Evolutionary conservation across 805 yeast species (phyloP).

Genomic region (Ogataea methanolica): DNA sequence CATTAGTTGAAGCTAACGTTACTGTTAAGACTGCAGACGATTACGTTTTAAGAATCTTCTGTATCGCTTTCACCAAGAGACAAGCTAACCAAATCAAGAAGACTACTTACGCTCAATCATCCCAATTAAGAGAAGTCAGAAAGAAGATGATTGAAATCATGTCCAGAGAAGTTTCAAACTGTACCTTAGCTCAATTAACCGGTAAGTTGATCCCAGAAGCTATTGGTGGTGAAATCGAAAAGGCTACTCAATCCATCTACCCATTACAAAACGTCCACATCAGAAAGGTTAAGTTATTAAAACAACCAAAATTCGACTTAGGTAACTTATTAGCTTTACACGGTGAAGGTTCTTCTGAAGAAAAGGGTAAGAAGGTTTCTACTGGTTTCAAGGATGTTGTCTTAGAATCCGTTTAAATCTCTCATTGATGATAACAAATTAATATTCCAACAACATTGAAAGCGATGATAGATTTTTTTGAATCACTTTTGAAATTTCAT

Average conservation of each 20-base stretch:
- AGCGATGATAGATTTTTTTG: too few relatives aligned
- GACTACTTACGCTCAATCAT: constrained; percentile 96
- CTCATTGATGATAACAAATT: too few relatives aligned
- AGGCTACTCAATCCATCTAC: constrained; percentile 89
- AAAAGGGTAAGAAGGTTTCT: constrained; percentile 95
- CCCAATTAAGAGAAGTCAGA: constrained; percentile 96
- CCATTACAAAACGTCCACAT: constrained; percentile 98
- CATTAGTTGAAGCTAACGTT: constrained; percentile 95
- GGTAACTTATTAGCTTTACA: constrained; percentile 95
- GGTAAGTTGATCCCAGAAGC: constrained; percentile 98
- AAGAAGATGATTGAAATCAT: constrained; percentile 95
- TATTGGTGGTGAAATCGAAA: constrained; percentile 97
- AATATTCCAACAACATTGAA: too few relatives aligned
- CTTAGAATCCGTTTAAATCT: constrained; percentile 86
- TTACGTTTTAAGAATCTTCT: constrained; percentile 93
- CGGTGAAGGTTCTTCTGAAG: constrained; percentile 92
- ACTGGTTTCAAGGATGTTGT: constrained; percentile 98
- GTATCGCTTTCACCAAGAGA: constrained; percentile 98
- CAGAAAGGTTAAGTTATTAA: constrained; percentile 97
- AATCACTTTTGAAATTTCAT: too few relatives aligned
- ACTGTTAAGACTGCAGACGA: constrained; percentile 98
- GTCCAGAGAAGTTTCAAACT: constrained; percentile 93
- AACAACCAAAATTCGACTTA: constrained; percentile 98
- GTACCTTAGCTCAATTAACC: constrained; percentile 93
- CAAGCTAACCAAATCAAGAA: constrained; percentile 95